Percentiles rank a stretch among this genome's conserved stretches.
Conservation (phyloP, 345 rosid genomes). For the Moringa oleifera region DNA sequence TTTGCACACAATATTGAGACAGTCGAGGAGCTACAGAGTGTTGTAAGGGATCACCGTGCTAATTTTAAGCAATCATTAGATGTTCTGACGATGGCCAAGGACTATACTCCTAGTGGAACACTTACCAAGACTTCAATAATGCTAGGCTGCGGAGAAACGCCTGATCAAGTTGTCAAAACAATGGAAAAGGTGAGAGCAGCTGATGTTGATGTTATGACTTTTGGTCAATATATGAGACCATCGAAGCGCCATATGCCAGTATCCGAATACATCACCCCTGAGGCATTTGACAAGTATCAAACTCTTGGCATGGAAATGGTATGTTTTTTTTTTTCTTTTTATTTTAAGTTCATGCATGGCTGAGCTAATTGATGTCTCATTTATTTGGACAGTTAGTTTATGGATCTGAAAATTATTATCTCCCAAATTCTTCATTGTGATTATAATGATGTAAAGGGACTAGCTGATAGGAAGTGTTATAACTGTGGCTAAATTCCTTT, state of each 20-base stretch:
- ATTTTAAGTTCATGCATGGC: not conserved
- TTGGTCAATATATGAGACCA: slow-evolving; percentile 99
- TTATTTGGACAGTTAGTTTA: not conserved
- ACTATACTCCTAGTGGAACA: slow-evolving; percentile 68
- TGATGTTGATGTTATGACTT: slow-evolving; percentile 98
- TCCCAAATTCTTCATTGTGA: too few species aligned
- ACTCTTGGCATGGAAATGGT: slow-evolving; percentile 96
- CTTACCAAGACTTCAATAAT: slow-evolving; percentile 92
- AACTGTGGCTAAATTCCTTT: too few species aligned
- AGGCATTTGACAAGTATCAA: slow-evolving; percentile 85
- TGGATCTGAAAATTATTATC: too few species aligned
- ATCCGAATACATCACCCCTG: slow-evolving; percentile 89
- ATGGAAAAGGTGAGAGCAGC: slow-evolving; percentile 97
- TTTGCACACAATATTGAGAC: slow-evolving; percentile 98
- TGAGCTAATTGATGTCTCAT: not conserved
- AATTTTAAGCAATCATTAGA: slow-evolving; percentile 90
- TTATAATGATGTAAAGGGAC: not conserved
- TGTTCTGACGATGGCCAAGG: slow-evolving; percentile 85
- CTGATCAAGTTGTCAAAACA: slow-evolving; percentile 80
- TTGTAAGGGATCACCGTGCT: slow-evolving; percentile 90
- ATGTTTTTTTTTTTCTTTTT: slow-evolving; percentile 11
- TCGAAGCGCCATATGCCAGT: slow-evolving; percentile 98
- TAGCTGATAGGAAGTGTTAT: too few species aligned
- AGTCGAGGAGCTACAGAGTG: slow-evolving; percentile 89
- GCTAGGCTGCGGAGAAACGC: slow-evolving; percentile 99